phyloP scores from a whole-genome alignment of 116 monocot genomes.

The Posidonia oceanica region DNA sequence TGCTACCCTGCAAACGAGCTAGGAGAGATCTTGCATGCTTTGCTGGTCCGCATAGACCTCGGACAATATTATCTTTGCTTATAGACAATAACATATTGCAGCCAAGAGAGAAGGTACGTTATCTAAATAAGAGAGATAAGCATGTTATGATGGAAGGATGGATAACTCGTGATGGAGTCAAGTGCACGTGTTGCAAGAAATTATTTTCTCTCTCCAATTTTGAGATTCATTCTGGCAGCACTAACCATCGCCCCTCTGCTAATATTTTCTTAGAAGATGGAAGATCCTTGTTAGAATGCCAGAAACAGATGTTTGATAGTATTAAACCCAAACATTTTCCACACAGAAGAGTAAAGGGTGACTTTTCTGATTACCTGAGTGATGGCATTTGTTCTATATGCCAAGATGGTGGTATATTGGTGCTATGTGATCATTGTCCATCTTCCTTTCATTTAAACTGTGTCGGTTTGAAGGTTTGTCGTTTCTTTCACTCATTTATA shows the following conservation, averaged over 20 bases:
- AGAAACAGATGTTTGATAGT: conserved; percentile 19
- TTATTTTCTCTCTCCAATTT: conserved; percentile 27
- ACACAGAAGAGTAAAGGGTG: conserved; percentile 19
- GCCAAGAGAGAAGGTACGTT: conserved; percentile 41
- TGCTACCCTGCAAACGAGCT: conserved; percentile 13
- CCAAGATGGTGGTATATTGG: conserved; percentile 42
- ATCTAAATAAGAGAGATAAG: conserved; percentile 20
- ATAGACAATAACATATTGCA: conserved; percentile 48
- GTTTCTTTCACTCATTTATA: not conserved
- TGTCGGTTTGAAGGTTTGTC: conserved; percentile 41
- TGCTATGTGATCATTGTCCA: conserved; percentile 60
- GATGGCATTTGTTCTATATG: conserved; percentile 60
- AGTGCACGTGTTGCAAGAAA: conserved; percentile 47
- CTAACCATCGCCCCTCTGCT: conserved; percentile 16
- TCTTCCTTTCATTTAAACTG: conserved; percentile 55
- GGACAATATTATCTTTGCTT: conserved; percentile 41
- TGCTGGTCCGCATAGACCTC: conserved; percentile 14
- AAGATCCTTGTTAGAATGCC: conserved; percentile 44
- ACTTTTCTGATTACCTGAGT: conserved; percentile 14
- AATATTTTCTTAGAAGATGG: conserved; percentile 57
- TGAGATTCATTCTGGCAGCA: conserved; percentile 42
- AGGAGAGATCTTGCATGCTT: conserved; percentile 1
- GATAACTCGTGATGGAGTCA: conserved; percentile 48
- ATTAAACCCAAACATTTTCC: conserved; percentile 9
- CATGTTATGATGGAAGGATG: conserved; percentile 29